Conservation (phyloP, 1,284 basidiomycete genomes). For the Irpex lacteus region DNA sequence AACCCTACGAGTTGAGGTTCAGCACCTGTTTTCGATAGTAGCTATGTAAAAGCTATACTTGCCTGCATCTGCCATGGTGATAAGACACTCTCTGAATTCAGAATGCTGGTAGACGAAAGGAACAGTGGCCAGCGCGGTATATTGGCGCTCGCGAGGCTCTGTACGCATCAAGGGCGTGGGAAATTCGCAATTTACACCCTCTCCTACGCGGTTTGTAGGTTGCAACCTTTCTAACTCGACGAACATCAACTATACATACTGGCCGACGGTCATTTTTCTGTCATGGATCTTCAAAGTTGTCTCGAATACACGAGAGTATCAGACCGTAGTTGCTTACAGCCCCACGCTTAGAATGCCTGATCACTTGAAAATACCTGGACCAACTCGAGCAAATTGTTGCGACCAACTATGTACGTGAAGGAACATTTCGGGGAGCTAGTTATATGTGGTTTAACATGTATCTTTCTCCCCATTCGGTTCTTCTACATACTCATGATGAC, state of each 20-base stretch:
- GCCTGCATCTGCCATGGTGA: constrained; percentile 33
- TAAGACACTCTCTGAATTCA: neutral
- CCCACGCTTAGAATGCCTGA: too few species aligned
- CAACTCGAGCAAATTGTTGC: too few species aligned
- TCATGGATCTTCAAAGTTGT: too few species aligned
- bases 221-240: too few species aligned
- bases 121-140: neutral
- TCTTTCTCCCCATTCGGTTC: neutral
- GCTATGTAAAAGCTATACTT: neutral
- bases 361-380: too few species aligned
- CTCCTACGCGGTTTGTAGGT: neutral
- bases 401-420: too few species aligned
- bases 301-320: too few species aligned
- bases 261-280: too few species aligned
- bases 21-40: neutral
- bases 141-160: neutral
- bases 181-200: neutral
- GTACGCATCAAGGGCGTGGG: neutral
- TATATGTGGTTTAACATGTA: neutral
- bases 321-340: too few species aligned
- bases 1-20: constrained; percentile 48
- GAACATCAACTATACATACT: too few species aligned
- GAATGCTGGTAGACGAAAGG: neutral
- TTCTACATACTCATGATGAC: neutral
- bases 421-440: too few species aligned